Base-by-base conservation (phyloP, 2,329 filamentous ascomycete genomes). In the Fusarium sp. region DNA sequence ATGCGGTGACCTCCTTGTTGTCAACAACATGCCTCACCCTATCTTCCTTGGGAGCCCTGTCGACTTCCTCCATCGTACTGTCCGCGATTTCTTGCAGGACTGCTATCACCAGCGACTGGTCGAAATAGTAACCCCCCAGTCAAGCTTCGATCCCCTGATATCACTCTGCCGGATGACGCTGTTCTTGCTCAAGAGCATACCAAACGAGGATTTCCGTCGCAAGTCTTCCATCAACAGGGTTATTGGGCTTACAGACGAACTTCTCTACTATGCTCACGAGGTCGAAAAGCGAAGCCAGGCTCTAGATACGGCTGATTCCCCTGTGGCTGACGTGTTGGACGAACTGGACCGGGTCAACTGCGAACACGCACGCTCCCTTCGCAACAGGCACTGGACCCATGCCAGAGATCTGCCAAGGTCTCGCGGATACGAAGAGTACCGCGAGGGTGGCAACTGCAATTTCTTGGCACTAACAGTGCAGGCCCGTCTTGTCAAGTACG, bases 31-130 rank as follows among this genome's bases (percentile, higher is more conserved):
- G 23, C 41, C 35, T 18, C 64, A 66, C 25, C 64, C 56, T 5
- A 25, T 61, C 34, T 66, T 66, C 25, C 41, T 66, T 14, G 37
- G 32, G 27, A 34, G 52, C 10, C 64, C 57, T 18, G 64, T 66
- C n/a, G 64, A 66, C 43, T 66, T 66, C 34, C 56, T 66, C 16
- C 64, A 66, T n/a, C 52, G 52, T 10, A 56, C 52, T 7, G 52
- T 56, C 8, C 52, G 52, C 6, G 52, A 56, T 35, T 56, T 57
- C 32, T 18, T 57, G 30, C 30, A 35, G 16, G 54, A 57, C 20
- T 37, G 32, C 30, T 57, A 57, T 20, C 32, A 57, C 20, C n/a
- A 25, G 14, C 32, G 32, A 14, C 32, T 57, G 32, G n/a, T 57
- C 20, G 54, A 57, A 57, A 23, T 37, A 6, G 30, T 37, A 23